Percentiles rank a stretch among this genome's conserved stretches.
phyloP scores from a whole-genome alignment of 2,329 filamentous ascomycete genomes.

The Trichophyton simii region DNA sequence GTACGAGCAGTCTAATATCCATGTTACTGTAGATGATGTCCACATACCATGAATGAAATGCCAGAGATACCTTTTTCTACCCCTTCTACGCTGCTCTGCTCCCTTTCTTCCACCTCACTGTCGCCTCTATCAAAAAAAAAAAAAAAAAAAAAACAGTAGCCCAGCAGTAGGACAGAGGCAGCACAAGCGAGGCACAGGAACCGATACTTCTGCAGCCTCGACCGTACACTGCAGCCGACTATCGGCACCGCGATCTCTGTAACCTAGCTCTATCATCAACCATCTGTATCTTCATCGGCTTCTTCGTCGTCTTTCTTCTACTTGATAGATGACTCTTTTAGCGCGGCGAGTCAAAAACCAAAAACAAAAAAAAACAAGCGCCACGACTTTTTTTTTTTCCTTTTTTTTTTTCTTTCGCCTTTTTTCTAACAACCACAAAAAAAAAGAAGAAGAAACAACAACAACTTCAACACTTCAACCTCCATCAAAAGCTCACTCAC shows the following conservation, averaged over 20 bases:
- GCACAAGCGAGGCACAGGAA: background rate
- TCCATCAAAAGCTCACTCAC: background rate
- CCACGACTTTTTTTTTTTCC: background rate
- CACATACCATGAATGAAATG: background rate
- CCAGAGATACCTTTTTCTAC: background rate
- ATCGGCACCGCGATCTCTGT: too few species aligned
- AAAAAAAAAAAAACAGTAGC: background rate
- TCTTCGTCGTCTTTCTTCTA: background rate
- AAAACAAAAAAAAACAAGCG: background rate
- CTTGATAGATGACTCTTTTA: background rate
- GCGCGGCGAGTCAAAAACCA: background rate
- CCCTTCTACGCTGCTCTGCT: background rate
- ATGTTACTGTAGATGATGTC: background rate
- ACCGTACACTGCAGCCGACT: background rate
- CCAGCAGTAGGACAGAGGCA: background rate
- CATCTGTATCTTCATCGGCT: too few species aligned
- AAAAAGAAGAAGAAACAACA: background rate
- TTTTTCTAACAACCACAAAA: background rate
- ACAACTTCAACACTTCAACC: background rate
- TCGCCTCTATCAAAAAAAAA: background rate
- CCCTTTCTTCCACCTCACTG: background rate
- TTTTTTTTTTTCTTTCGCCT: background rate
- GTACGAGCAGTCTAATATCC: slow-evolving; percentile 1
- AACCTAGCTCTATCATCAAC: background rate
- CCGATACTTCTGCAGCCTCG: background rate